Conservation (phyloP, 768 basidiomycete species). For the Pisolithus sp. region DNA sequence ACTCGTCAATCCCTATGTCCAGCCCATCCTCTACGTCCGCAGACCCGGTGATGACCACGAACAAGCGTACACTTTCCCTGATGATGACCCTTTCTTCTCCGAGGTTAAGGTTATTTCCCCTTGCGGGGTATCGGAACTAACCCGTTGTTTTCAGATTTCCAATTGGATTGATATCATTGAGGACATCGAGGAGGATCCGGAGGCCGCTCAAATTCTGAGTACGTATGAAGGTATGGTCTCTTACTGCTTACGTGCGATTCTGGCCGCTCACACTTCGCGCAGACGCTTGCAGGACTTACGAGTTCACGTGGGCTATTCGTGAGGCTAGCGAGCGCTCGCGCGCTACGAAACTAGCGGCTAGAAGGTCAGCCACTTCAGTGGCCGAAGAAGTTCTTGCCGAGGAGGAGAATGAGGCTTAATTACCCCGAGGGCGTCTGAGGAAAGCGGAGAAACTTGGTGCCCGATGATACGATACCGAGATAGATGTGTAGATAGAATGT, state of each 20-base stretch:
- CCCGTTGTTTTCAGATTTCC: constrained; percentile 40
- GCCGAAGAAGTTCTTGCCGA: constrained; percentile 22
- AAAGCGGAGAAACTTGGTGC: too few relatives aligned
- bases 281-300: constrained; percentile 86
- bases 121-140: not conserved
- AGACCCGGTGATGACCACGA: constrained; percentile 76
- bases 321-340: constrained; percentile 67
- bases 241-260: not conserved
- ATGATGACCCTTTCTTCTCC: constrained; percentile 92
- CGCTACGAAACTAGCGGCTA: constrained; percentile 35
- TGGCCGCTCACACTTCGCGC: constrained; percentile 3
- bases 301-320: constrained; percentile 92
- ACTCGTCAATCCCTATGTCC: constrained; percentile 89
- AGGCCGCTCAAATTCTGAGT: constrained; percentile 72
- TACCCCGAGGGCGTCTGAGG: not conserved
- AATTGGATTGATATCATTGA: constrained; percentile 87
- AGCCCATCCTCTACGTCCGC: constrained; percentile 82
- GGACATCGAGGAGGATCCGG: constrained; percentile 82
- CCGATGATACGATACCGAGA: too few relatives aligned
- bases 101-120: constrained; percentile 39
- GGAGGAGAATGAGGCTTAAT: constrained; percentile 8
- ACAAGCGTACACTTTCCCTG: constrained; percentile 61
- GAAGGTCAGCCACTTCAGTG: constrained; percentile 22
- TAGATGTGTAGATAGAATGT: too few relatives aligned
- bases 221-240: constrained; percentile 67